Evolutionary conservation across 345 rosid genomes (phyloP), one percentile per base, ranked within the genome.

Genomic region (Kandelia obovata): DNA sequence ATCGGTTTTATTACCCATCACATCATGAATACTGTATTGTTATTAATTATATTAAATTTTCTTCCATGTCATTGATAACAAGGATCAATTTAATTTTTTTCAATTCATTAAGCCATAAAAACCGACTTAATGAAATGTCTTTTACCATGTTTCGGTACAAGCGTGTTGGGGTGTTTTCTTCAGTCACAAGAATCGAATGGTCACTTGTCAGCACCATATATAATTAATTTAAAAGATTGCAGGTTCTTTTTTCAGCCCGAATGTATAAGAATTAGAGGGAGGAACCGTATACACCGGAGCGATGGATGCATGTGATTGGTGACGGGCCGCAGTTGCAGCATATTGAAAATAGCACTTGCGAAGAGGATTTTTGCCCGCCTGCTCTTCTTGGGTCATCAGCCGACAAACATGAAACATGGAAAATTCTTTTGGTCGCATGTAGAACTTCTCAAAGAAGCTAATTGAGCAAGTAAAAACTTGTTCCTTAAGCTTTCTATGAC

Each of bases 371-470:
- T 0, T 11, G n/a, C 28, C 35, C 25, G 9, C 27, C 35, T 16
- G 37, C 32, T 20, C 21, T 58, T 66, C 51, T 6, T 43, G 21
- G 23, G 47, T 65, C 6, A 37, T 37, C 62, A 39, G 34, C 17
- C 46, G 62, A 55, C 56, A 71, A 39, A 39, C 15, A 39, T 66
- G 59, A 25, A 11, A n/a, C 32, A 59, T 11, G 52, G 67, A 62
- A 20, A 39, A 39, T 2, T 58, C 20, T 46, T 46, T 59, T 46
- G 28, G 32, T 11, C 13, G 6, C 25, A 35, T 68, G n/a, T 61
- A 3, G 9, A 46, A 26, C 75, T 71, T 71, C 75, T 57, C 26
- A 4, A 58, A 39, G 75, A 71, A 71, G 75, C 73, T 53, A 30
- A 51, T 34, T 7, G 0, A 7, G 66, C 66, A 27, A 53, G 21